A percentile compares a stretch with the other conserved stretches of the same genome.
Conservation (phyloP, 768 basidiomycete genomes). For the Rhizopogon vinicolor region DNA sequence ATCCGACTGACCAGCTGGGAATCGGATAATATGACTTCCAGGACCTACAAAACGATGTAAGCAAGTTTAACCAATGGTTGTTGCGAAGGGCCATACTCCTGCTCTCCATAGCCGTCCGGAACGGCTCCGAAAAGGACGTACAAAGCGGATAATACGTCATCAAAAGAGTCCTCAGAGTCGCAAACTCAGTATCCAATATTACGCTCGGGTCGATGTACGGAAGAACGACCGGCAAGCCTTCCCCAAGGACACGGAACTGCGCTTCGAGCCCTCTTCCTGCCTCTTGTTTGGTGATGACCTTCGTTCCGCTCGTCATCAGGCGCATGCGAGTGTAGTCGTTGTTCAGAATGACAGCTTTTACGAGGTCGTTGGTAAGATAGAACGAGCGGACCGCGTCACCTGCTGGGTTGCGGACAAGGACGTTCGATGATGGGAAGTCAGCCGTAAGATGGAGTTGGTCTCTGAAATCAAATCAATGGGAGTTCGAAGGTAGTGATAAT, state of each 20-base stretch:
- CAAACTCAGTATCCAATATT: slow-evolving; percentile 56
- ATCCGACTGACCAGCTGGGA: slow-evolving; percentile 49
- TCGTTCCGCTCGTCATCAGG: slow-evolving; percentile 90
- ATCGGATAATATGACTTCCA: slow-evolving; percentile 72
- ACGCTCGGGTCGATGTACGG: slow-evolving; percentile 67
- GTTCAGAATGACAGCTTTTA: slow-evolving; percentile 71
- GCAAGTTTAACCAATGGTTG: background rate
- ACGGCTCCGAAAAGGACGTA: slow-evolving; percentile 55
- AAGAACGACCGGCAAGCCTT: slow-evolving; percentile 81
- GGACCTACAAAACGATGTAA: slow-evolving; percentile 33
- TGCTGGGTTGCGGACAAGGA: slow-evolving; percentile 84
- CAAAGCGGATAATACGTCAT: slow-evolving; percentile 78
- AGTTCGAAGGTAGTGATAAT: background rate
- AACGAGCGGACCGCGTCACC: slow-evolving; percentile 73
- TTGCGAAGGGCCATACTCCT: slow-evolving; percentile 40
- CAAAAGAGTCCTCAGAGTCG: slow-evolving; percentile 61
- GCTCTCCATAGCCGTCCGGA: slow-evolving; percentile 47
- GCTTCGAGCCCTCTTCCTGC: slow-evolving; percentile 53
- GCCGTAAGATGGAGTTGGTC: slow-evolving; percentile 64
- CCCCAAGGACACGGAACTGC: slow-evolving; percentile 74
- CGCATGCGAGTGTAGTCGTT: slow-evolving; percentile 86
- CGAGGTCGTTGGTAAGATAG: slow-evolving; percentile 83
- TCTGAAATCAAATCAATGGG: slow-evolving; percentile 32
- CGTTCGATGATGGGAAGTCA: slow-evolving; percentile 67
- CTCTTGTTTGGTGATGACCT: slow-evolving; percentile 90